Evolutionary conservation across 108 stramenopile genomes (phyloP).

Genomic region (Seminavis robusta): DNA sequence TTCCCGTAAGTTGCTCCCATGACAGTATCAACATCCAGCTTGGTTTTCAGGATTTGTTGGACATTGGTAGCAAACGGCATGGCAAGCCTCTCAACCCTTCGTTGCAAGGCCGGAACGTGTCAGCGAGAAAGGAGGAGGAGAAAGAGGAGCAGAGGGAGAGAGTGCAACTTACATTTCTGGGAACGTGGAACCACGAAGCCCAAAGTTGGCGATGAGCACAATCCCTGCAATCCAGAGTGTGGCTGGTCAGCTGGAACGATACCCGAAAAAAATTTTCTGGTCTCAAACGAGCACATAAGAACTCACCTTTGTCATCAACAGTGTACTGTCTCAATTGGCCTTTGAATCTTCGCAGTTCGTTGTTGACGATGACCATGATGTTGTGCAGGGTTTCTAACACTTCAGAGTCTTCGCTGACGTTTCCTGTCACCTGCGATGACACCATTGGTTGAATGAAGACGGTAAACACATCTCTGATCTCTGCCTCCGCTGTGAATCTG

Average conservation of each 20-base stretch:
- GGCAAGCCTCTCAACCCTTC: conserved; percentile 40
- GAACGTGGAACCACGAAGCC: conserved; percentile 68
- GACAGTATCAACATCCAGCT: conserved; percentile 47
- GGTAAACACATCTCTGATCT: conserved; percentile 60
- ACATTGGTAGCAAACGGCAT: conserved; percentile 53
- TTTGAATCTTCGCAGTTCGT: conserved; percentile 36
- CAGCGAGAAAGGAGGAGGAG: background rate
- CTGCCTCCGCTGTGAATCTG: conserved; percentile 56
- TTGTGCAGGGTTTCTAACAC: conserved; percentile 44
- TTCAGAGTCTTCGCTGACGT: conserved; percentile 11
- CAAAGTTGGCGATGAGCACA: conserved; percentile 73
- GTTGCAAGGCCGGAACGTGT: background rate
- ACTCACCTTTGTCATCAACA: conserved; percentile 73
- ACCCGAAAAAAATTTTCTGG: too few relatives aligned
- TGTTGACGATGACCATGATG: conserved; percentile 57
- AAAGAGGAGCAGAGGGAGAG: too few relatives aligned
- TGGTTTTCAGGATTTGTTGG: conserved; percentile 41
- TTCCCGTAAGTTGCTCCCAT: conserved; percentile 67
- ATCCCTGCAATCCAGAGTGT: conserved; percentile 60
- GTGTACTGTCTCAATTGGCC: conserved; percentile 79
- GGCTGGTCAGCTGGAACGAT: too few relatives aligned
- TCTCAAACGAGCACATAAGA: too few relatives aligned
- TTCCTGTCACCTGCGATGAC: conserved; percentile 4
- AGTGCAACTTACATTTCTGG: conserved; percentile 48
- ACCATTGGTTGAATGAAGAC: conserved; percentile 49